phyloP scores from a whole-genome alignment of 257 asterid genomes.

The Nicotiana undulata region DNA sequence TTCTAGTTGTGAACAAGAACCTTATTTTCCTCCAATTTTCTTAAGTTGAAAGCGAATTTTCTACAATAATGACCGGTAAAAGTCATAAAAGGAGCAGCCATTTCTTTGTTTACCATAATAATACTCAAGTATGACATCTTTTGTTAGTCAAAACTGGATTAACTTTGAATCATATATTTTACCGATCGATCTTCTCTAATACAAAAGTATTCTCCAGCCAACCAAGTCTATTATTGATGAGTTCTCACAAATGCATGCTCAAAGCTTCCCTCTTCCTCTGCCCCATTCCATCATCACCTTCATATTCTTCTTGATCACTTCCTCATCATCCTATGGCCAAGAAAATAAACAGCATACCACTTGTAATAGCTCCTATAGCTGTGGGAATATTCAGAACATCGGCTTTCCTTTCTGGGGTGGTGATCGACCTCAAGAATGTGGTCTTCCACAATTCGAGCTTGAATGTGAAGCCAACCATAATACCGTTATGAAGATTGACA shows the following conservation, averaged over 20 bases:
- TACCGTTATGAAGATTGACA: constrained; percentile 1
- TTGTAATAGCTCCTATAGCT: constrained; percentile 7
- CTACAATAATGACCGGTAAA: background rate
- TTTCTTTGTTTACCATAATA: background rate
- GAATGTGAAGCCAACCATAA: constrained; percentile 15
- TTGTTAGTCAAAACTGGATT: constrained; percentile 3
- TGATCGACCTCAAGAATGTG: constrained; percentile 34
- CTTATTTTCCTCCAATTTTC: background rate
- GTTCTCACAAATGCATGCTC: constrained; percentile 14
- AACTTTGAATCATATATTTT: background rate
- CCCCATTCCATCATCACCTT: background rate
- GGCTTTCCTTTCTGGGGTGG: constrained; percentile 46
- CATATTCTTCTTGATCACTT: constrained; percentile 5
- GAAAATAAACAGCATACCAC: background rate
- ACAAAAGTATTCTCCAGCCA: background rate
- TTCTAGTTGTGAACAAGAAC: background rate
- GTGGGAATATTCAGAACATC: constrained; percentile 17
- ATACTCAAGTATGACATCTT: background rate
- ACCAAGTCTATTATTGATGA: background rate
- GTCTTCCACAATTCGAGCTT: constrained; percentile 33
- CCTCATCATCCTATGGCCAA: background rate
- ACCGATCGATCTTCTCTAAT: background rate
- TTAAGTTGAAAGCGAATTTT: background rate
- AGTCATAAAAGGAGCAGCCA: background rate
- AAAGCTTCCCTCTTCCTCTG: background rate